phyloP scores from a whole-genome alignment of 768 basidiomycete species.

The Phylloporus arenicola region DNA sequence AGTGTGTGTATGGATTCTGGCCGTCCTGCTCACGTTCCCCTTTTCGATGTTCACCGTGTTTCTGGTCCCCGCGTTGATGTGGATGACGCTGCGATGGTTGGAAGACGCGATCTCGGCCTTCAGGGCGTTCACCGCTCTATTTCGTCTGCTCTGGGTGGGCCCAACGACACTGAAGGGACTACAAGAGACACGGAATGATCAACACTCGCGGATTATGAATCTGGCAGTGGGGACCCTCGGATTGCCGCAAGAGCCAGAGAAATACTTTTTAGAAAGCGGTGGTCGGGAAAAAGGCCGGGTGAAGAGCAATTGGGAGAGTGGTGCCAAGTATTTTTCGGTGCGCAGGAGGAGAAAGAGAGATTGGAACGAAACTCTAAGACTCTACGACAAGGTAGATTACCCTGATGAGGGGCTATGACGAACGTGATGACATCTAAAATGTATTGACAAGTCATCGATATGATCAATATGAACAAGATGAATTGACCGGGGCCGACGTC shows the following conservation, averaged over 20 bases:
- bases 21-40: constrained; percentile 57
- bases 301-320: constrained; percentile 59
- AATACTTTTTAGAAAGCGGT: constrained; percentile 52
- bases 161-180: constrained; percentile 50
- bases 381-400: constrained; percentile 82
- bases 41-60: constrained; percentile 52
- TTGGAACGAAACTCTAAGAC: constrained; percentile 81
- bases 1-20: constrained; percentile 55
- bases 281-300: constrained; percentile 70
- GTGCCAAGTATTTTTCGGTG: constrained; percentile 73
- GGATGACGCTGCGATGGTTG: constrained; percentile 85
- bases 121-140: constrained; percentile 63
- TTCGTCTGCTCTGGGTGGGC: constrained; percentile 59
- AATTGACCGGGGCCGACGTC: not conserved
- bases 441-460: not conserved
- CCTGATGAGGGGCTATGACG: constrained; percentile 43
- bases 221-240: constrained; percentile 54
- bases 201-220: constrained; percentile 64
- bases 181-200: constrained; percentile 45
- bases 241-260: constrained; percentile 67
- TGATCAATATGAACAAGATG: not conserved
- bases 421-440: not conserved
- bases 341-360: constrained; percentile 75
- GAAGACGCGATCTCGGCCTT: constrained; percentile 80
- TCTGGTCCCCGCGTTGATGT: constrained; percentile 72